Conservation (phyloP, 352 stramenopile genomes). For the Globisporangium apiculatum region DNA sequence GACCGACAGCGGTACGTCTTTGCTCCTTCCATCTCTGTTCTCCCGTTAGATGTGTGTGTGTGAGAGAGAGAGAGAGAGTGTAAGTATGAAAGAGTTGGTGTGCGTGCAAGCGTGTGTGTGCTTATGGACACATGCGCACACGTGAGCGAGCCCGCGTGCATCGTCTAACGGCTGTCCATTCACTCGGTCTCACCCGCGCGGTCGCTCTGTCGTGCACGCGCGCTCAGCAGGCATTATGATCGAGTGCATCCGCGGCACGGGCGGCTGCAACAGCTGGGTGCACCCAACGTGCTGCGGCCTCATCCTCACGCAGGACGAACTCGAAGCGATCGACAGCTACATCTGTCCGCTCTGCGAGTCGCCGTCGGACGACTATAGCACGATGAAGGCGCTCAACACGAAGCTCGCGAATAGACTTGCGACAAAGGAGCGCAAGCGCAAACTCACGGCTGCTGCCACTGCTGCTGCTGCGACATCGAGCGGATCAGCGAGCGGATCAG, state of each 20-base stretch:
- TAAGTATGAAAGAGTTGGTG: background rate
- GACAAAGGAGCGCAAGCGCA: conserved; percentile 38
- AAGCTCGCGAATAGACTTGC: conserved; percentile 57
- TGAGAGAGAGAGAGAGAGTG: no score
- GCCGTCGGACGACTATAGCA: conserved; percentile 54
- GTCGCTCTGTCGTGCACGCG: background rate
- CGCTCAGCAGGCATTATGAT: conserved; percentile 85
- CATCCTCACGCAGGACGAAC: conserved; percentile 77
- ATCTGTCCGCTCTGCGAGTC: conserved; percentile 80
- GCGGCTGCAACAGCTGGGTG: conserved; percentile 89
- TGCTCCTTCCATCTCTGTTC: background rate
- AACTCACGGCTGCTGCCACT: conserved; percentile 9
- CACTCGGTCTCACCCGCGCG: no score
- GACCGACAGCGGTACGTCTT: conserved; percentile 52
- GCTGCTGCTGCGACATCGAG: background rate
- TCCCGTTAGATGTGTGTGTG: background rate
- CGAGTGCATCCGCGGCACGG: conserved; percentile 86
- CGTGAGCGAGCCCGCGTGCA: background rate
- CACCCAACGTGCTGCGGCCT: conserved; percentile 86
- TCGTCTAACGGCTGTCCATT: background rate
- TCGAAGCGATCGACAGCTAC: conserved; percentile 79
- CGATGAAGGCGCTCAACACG: conserved; percentile 70
- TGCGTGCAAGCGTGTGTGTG: background rate
- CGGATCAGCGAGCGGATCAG: background rate
- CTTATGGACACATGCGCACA: background rate